Evolutionary conservation across 2,329 filamentous ascomycete species (phyloP).

Genomic region (Colletotrichum sp.): DNA sequence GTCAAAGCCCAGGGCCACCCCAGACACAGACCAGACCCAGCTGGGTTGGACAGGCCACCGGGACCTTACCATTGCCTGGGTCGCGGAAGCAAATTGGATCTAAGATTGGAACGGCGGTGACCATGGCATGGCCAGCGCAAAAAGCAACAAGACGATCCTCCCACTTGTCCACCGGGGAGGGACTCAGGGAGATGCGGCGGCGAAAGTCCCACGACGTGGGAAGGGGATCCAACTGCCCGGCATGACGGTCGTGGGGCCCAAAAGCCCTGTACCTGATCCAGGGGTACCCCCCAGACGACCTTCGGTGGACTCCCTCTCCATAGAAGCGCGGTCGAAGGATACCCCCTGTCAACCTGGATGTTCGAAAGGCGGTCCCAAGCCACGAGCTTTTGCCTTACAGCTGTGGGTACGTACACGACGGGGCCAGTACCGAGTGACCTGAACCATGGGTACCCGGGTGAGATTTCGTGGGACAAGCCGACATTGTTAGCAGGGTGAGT

Average conservation of each 20-base stretch:
- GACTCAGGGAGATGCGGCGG: conserved; percentile 21
- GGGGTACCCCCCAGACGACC: conserved; percentile 15
- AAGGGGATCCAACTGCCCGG: conserved; percentile 22
- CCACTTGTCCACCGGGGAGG: conserved; percentile 21
- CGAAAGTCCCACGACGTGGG: conserved; percentile 20
- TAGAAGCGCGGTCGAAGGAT: conserved; percentile 2
- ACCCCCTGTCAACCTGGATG: neutral
- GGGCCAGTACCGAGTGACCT: neutral
- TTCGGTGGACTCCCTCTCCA: conserved; percentile 12
- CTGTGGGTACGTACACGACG: neutral
- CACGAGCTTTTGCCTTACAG: conserved; percentile 14
- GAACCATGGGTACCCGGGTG: neutral
- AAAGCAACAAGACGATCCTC: conserved; percentile 25
- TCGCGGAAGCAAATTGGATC: conserved; percentile 22
- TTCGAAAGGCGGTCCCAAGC: conserved; percentile 1
- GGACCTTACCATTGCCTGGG: conserved; percentile 20
- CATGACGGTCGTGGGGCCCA: conserved; percentile 24
- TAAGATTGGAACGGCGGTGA: conserved; percentile 27
- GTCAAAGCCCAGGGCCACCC: conserved; percentile 23
- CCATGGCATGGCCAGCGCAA: conserved; percentile 21
- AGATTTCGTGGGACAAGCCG: neutral
- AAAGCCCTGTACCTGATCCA: conserved; percentile 20
- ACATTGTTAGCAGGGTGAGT: neutral
- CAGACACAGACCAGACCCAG: conserved; percentile 21
- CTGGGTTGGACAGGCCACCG: conserved; percentile 23